Base-by-base conservation (phyloP, 2,329 filamentous ascomycete genomes). In the Monosporascus sp. region DNA sequence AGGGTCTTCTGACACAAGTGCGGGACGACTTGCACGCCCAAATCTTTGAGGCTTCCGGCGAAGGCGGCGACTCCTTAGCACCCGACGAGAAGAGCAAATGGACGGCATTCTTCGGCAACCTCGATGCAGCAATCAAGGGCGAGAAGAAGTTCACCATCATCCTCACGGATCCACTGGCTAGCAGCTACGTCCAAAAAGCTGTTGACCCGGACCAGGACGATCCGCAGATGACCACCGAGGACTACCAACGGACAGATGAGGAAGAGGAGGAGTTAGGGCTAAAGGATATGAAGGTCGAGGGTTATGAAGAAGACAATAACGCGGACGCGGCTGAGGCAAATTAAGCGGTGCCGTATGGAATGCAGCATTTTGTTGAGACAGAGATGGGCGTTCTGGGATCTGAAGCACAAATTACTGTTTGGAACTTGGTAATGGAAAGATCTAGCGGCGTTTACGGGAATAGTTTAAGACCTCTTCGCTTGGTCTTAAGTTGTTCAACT, bases 191-290 rank as follows among this genome's bases (percentile, higher is more conserved):
- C 46, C 94, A 99, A 74, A 90, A 92, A 64, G 79, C 96, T 55
- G 88, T 91, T 24, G 87, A 91, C 60, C 87, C 88, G 2, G 76
- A 76, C 37, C 65, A 79, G 47, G 74, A 76, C 0, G 94, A 99
- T 66, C 87, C 87, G 17, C 88, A 94, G 72, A 88, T 99, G 68
- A 84, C 81, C 53, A 79, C 83, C 3, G 89, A 90, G 72, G 88
- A 89, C 31, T 99, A 99, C 69, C 83, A 88, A 55, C 82, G 94
- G 56, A 96, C 93, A 0, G 85, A 87, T 0, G 89, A 97, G 69
- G 94, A 99, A 68, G 90, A 96, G 72, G 94, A 99, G 65, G 90
- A 97, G 55, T 76, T 99, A 11, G 94, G 94, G 0, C 74, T 99
- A 59, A 85, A 77, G 55, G 94, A 99, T 67, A 99, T 99, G 86